These are phyloP conservation scores for Lasiosphaeris hirsuta DNA, from an alignment of 495 filamentous ascomycete genomes.

Conservation along the genomic window DNA sequence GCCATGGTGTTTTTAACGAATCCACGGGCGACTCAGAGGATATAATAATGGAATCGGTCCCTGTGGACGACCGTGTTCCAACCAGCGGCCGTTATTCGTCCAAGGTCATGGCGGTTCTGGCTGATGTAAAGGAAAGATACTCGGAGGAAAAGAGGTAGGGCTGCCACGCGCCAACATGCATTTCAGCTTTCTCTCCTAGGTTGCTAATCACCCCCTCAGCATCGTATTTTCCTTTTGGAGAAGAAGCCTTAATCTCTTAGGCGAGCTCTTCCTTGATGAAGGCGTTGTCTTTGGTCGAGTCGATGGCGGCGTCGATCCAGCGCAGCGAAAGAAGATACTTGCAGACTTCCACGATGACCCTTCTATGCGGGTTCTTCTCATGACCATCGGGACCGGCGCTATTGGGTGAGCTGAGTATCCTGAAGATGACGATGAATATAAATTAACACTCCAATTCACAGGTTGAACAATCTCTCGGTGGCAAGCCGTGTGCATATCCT, in stretches of 20 bases:
- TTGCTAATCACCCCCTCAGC: constrained; percentile 17
- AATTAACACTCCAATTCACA: constrained; percentile 17
- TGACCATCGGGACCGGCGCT: constrained; percentile 44
- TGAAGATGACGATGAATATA: not conserved
- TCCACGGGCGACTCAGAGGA: too few relatives aligned
- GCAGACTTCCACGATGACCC: constrained; percentile 26
- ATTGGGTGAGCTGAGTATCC: constrained; percentile 29
- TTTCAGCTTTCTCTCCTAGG: not conserved
- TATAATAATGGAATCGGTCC: too few relatives aligned
- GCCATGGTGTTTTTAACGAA: too few relatives aligned
- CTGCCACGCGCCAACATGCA: not conserved
- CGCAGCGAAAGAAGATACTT: constrained; percentile 27
- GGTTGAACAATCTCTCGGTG: constrained; percentile 40
- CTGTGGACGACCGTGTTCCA: too few relatives aligned
- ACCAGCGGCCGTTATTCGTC: not conserved
- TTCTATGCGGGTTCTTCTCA: constrained; percentile 32
- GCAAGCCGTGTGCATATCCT: constrained; percentile 40
- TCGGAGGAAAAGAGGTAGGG: constrained; percentile 6
- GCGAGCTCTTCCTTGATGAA: constrained; percentile 7
- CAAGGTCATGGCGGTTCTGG: not conserved
- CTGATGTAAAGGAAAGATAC: not conserved
- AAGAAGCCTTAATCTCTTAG: constrained; percentile 37
- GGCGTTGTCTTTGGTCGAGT: constrained; percentile 29
- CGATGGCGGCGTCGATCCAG: constrained; percentile 28
- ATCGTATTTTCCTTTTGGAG: constrained; percentile 50